Evolutionary conservation across 2,329 filamentous ascomycete species (phyloP).

Genomic region (Didymella lethalis): DNA sequence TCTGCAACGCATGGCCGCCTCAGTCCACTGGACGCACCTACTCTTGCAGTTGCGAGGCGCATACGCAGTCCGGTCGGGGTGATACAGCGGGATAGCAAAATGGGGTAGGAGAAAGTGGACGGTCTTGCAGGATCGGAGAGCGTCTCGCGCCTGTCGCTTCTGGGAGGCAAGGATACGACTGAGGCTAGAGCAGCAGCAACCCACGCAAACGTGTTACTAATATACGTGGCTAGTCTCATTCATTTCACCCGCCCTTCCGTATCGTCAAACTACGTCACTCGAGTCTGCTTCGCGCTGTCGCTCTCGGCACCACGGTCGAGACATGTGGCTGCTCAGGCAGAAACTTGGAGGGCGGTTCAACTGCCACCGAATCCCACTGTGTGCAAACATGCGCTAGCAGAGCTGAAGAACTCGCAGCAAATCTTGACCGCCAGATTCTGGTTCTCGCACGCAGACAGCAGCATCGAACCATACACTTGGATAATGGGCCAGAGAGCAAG

Average conservation of each 20-base stretch:
- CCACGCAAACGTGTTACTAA: not conserved
- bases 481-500: not conserved
- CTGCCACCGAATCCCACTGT: not conserved
- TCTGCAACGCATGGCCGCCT: not conserved
- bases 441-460: not conserved
- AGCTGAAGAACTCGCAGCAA: not conserved
- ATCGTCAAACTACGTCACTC: not conserved
- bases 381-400: constrained; percentile 7
- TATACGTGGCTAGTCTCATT: not conserved
- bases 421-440: not conserved
- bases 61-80: not conserved
- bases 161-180: not conserved
- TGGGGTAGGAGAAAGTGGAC: not conserved
- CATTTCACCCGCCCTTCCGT: not conserved
- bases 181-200: not conserved
- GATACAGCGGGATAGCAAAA: not conserved
- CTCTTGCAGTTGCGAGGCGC: not conserved
- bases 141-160: not conserved
- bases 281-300: not conserved
- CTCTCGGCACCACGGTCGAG: not conserved
- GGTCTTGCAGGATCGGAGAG: not conserved
- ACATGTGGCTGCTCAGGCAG: not conserved
- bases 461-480: not conserved
- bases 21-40: not conserved
- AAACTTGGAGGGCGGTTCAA: not conserved